Evolutionary conservation across 2,329 filamentous ascomycete genomes (phyloP).

Genomic region (Chrysoporthe cubensis): DNA sequence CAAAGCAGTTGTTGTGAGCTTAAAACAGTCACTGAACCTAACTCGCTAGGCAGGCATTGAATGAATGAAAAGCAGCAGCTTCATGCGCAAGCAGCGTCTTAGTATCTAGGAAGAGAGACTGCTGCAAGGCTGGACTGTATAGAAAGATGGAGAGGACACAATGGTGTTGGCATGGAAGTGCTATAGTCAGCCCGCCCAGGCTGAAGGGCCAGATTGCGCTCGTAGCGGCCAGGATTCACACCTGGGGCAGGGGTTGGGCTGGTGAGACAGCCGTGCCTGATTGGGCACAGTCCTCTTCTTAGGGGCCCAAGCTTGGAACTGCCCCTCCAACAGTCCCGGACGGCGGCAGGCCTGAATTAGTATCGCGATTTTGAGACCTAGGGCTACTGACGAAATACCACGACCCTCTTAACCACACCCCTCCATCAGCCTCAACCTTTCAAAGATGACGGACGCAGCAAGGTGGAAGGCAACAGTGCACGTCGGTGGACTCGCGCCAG

Average conservation of each 20-base stretch:
- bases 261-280: background rate
- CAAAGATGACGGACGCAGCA: conserved; percentile 75
- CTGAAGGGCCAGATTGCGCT: conserved; percentile 16
- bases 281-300: background rate
- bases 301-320: conserved; percentile 10
- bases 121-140: conserved; percentile 13
- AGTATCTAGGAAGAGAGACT: background rate
- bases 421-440: conserved; percentile 6
- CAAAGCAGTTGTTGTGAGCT: conserved; percentile 16
- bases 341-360: conserved; percentile 4
- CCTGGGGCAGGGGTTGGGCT: conserved; percentile 4
- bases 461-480: conserved; percentile 91
- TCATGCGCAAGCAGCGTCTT: conserved; percentile 11
- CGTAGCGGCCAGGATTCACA: background rate
- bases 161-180: conserved; percentile 11
- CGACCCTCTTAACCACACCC: conserved; percentile 20
- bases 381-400: background rate
- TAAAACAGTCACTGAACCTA: conserved; percentile 1
- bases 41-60: conserved; percentile 19
- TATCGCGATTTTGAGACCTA: conserved; percentile 6
- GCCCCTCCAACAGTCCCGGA: conserved; percentile 6
- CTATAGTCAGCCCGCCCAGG: background rate
- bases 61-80: conserved; percentile 9
- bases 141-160: conserved; percentile 13
- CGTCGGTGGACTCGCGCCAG: conserved; percentile 83